Base-by-base conservation (phyloP, 768 basidiomycete genomes). In the Mycena filopes region DNA sequence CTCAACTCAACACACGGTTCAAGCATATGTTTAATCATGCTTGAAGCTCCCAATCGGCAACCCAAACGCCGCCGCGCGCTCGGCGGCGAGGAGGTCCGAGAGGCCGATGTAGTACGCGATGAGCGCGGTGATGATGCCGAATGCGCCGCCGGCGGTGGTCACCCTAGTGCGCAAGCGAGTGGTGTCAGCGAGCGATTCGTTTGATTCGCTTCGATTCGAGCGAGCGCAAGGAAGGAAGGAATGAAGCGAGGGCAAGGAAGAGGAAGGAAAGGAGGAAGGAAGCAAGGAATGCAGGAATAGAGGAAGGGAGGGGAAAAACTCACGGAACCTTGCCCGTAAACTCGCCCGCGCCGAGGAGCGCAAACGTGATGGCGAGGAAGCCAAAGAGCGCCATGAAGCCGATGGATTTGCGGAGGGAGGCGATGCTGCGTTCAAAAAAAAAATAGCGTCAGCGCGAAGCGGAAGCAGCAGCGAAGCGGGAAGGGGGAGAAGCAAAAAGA, bases 61-160 rank as follows among this genome's bases (percentile, higher is more conserved):
- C 28, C 69, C 72, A 3, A 75, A 45, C n/a, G 76, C 60, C 5
- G 76, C 73, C 2, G 62, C 72, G 41, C 67, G 66, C 68, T 78
- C 77, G 2, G 73, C 72, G 3, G 76, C 69, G 57, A 78, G 50
- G 50, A 78, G 48, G 55, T 76, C 76, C 43, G 73, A 74, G 46
- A 76, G 61, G 1, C 74, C 77, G 51, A 76, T 75, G 55, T 79
- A 79, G 58, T 74, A 78, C 11, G 77, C 78, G 45, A 77, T 66
- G 31, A 78, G 60, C 1, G 74, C 78, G 42, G 77, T 77, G 33
- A 75, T 59, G 48, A 79, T 74, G 38, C 78, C 78, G 18, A 79
- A 63, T 5, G 70, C 73, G 26, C 78, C 77, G 42, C 74, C 75
- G 18, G 72, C 76, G 51, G 68, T 75, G 21, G 38, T 36, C 13